These are phyloP conservation scores for Theobroma cacao DNA, from an alignment of 345 rosid genomes.

Conservation along the genomic window DNA sequence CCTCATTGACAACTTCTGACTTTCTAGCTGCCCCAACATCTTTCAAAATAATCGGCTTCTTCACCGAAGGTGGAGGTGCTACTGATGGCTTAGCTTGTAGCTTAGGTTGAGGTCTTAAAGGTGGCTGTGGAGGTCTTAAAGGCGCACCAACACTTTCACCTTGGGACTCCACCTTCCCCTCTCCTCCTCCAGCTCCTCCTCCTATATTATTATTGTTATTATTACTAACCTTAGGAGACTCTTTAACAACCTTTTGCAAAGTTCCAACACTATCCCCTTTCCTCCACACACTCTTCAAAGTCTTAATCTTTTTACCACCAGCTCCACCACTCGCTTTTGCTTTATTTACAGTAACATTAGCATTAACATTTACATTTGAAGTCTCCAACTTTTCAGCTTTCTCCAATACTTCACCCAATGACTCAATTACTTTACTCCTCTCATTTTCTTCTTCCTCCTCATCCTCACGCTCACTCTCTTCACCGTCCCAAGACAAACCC, in stretches of 20 bases:
- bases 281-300: conserved; percentile 93
- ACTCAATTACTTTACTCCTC: conserved; percentile 71
- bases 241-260: conserved; percentile 61
- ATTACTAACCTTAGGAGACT: conserved; percentile 42
- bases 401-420: conserved; percentile 87
- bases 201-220: conserved; percentile 24
- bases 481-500: conserved; percentile 32
- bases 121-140: conserved; percentile 50
- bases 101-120: conserved; percentile 64
- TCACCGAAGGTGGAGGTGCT: conserved; percentile 50
- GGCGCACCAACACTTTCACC: conserved; percentile 24
- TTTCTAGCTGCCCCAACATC: conserved; percentile 74
- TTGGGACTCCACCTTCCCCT: conserved; percentile 33
- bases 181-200: conserved; percentile 30
- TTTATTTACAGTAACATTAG: conserved; percentile 29
- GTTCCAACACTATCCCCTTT: conserved; percentile 75
- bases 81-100: conserved; percentile 71
- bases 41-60: conserved; percentile 67
- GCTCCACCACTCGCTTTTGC: conserved; percentile 19
- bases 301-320: conserved; percentile 47
- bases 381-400: conserved; percentile 82
- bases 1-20: conserved; percentile 32
- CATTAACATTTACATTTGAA: conserved; percentile 24
- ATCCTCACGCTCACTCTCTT: conserved; percentile 34
- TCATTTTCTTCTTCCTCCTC: conserved; percentile 40